Evolutionary conservation across 2,329 filamentous ascomycete species (phyloP).

Genomic region (Helotiales sp.): DNA sequence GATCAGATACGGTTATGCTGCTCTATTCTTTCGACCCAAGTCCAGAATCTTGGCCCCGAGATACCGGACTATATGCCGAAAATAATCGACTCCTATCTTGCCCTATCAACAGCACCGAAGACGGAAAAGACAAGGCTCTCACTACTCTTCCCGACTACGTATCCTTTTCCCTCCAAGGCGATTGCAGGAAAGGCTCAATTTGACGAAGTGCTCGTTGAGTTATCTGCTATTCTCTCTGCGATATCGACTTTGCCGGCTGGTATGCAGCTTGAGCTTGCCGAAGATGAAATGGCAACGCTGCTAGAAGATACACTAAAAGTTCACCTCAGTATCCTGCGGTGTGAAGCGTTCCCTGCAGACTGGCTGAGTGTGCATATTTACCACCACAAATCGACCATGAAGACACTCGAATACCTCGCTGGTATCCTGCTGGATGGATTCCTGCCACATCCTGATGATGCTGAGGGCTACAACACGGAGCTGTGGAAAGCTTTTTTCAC

Average conservation of each 20-base stretch:
- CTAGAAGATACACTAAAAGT: slow-evolving; percentile 79
- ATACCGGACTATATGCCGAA: slow-evolving; percentile 89
- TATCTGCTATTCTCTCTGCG: slow-evolving; percentile 83
- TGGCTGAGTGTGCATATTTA: slow-evolving; percentile 96
- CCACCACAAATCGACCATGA: slow-evolving; percentile 88
- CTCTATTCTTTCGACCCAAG: slow-evolving; percentile 85
- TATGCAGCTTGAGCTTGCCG: slow-evolving; percentile 73
- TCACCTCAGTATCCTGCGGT: slow-evolving; percentile 84
- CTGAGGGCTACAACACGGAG: slow-evolving; percentile 78
- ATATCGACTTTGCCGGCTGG: slow-evolving; percentile 73
- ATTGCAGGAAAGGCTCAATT: slow-evolving; percentile 62
- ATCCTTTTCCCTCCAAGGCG: slow-evolving; percentile 79
- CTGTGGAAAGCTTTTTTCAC: slow-evolving; percentile 94
- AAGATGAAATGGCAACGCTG: slow-evolving; percentile 72
- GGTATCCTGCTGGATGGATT: slow-evolving; percentile 79
- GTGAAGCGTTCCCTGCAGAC: slow-evolving; percentile 82
- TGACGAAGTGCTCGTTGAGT: slow-evolving; percentile 85
- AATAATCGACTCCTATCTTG: slow-evolving; percentile 84
- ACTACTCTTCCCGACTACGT: slow-evolving; percentile 83
- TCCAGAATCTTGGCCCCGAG: slow-evolving; percentile 74
- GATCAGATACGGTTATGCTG: slow-evolving; percentile 93
- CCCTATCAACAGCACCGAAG: slow-evolving; percentile 60
- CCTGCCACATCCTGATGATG: slow-evolving; percentile 86
- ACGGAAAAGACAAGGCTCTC: slow-evolving; percentile 69
- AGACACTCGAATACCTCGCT: slow-evolving; percentile 78